phyloP scores from a whole-genome alignment of 169 alveolate species.

The Besnoitia besnoiti region DNA sequence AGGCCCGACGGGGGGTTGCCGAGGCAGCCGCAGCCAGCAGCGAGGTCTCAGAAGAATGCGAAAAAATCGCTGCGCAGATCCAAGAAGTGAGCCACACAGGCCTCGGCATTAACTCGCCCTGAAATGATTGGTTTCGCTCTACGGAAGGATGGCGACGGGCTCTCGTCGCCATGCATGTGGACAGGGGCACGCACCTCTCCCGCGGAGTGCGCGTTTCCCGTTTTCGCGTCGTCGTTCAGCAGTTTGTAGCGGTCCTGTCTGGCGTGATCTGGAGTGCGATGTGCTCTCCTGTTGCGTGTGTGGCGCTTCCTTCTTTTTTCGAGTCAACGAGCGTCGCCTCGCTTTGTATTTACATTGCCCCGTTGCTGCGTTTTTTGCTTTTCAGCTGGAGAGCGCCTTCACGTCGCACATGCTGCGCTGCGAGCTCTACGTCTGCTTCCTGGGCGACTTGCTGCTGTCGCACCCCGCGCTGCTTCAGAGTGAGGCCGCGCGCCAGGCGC shows the following conservation, averaged over 20 bases:
- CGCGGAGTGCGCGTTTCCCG: background rate
- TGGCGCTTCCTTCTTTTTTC: background rate
- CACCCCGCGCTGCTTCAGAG: conserved; percentile 57
- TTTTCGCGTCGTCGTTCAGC: too few relatives aligned
- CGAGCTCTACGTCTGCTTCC: conserved; percentile 51
- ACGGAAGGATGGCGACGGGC: too few relatives aligned
- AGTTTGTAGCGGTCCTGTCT: too few relatives aligned
- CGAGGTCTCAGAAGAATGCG: background rate
- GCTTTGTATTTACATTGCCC: background rate
- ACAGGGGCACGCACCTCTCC: too few relatives aligned
- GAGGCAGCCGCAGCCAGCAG: background rate
- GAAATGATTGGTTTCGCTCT: too few relatives aligned
- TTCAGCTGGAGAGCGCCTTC: conserved; percentile 56
- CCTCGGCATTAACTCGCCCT: background rate
- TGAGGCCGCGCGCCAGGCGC: conserved; percentile 29
- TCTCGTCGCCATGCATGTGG: too few relatives aligned
- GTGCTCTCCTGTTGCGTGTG: background rate
- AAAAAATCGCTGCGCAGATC: background rate
- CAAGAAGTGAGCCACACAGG: conserved; percentile 7
- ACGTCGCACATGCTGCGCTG: conserved; percentile 59
- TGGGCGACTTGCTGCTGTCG: conserved; percentile 57
- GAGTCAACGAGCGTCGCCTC: background rate
- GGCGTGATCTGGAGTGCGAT: background rate
- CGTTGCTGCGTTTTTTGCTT: background rate
- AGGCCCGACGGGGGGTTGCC: background rate